Percentiles rank a stretch among this genome's conserved stretches.
phyloP scores from a whole-genome alignment of 306 rosid species.

The Dryas drummondii region DNA sequence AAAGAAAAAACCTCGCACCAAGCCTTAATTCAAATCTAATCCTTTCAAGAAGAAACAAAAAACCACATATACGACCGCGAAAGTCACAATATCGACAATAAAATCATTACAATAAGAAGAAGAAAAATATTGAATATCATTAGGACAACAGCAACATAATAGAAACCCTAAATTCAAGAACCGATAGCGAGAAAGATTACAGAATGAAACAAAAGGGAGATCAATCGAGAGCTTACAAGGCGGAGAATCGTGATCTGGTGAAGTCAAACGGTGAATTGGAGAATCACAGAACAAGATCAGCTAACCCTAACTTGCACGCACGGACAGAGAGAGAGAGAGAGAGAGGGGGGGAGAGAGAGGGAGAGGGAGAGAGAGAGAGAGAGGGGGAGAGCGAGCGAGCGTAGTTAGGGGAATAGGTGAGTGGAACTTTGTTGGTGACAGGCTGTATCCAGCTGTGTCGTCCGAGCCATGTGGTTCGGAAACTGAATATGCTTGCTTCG shows the following conservation, averaged over 20 bases:
- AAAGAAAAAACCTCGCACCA: slow-evolving; percentile 3
- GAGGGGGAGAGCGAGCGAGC: slow-evolving; percentile 30
- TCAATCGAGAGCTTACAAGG: slow-evolving; percentile 49
- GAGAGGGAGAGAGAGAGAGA: not conserved
- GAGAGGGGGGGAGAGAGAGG: not conserved
- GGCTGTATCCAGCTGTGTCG: slow-evolving; percentile 97
- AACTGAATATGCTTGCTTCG: slow-evolving; percentile 43
- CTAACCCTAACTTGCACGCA: slow-evolving; percentile 53
- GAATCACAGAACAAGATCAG: slow-evolving; percentile 31
- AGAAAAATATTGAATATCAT: not conserved
- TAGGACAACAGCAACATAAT: not conserved
- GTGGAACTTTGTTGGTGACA: slow-evolving; percentile 99
- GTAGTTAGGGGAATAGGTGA: slow-evolving; percentile 69
- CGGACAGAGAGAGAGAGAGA: not conserved
- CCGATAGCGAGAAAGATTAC: slow-evolving; percentile 8
- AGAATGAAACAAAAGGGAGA: slow-evolving; percentile 18
- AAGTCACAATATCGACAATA: not conserved
- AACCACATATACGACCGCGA: not conserved
- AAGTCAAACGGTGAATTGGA: slow-evolving; percentile 9
- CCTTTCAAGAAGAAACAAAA: not conserved
- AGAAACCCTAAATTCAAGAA: slow-evolving; percentile 10
- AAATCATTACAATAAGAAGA: not conserved
- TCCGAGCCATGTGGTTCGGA: slow-evolving; percentile 63
- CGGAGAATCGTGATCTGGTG: slow-evolving; percentile 56
- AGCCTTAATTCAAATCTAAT: slow-evolving; percentile 9